These are phyloP conservation scores for Hypholoma fasciculare DNA, from an alignment of 768 basidiomycete species.

Conservation along the genomic window DNA sequence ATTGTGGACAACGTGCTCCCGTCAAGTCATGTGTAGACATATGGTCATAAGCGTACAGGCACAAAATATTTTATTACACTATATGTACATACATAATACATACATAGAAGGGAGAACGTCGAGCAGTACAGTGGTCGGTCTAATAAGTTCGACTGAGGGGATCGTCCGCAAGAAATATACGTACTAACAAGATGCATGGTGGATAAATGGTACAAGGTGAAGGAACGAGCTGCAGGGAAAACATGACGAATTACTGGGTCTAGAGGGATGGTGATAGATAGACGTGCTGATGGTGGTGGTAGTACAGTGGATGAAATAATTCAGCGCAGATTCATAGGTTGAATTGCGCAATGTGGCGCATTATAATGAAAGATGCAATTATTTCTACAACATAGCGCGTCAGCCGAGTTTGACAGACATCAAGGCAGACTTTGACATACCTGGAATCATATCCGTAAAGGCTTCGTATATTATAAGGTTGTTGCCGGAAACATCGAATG, in stretches of 20 bases:
- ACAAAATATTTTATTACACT: not conserved
- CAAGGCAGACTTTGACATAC: constrained; percentile 27
- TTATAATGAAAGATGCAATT: constrained; percentile 58
- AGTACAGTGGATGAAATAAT: not conserved
- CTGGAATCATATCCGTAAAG: constrained; percentile 51
- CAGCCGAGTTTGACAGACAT: not conserved
- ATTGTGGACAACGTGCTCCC: too few species aligned
- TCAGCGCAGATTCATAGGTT: constrained; percentile 28
- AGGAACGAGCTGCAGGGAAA: not conserved
- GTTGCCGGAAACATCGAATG: constrained; percentile 65
- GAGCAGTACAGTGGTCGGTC: not conserved
- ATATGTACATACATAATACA: not conserved
- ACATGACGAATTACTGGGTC: not conserved
- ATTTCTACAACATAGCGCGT: constrained; percentile 40
- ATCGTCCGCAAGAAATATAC: not conserved
- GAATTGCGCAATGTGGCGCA: constrained; percentile 60
- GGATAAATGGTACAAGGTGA: not conserved
- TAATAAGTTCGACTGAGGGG: not conserved
- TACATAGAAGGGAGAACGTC: not conserved
- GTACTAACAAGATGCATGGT: not conserved
- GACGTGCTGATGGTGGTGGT: not conserved
- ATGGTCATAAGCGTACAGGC: not conserved
- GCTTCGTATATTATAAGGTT: constrained; percentile 59
- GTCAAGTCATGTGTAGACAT: not conserved
- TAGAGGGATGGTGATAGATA: not conserved